These are phyloP conservation scores for Syncephalastrum racemosum DNA, from an alignment of 371 early-diverging fungal genomes.

Conservation along the genomic window DNA sequence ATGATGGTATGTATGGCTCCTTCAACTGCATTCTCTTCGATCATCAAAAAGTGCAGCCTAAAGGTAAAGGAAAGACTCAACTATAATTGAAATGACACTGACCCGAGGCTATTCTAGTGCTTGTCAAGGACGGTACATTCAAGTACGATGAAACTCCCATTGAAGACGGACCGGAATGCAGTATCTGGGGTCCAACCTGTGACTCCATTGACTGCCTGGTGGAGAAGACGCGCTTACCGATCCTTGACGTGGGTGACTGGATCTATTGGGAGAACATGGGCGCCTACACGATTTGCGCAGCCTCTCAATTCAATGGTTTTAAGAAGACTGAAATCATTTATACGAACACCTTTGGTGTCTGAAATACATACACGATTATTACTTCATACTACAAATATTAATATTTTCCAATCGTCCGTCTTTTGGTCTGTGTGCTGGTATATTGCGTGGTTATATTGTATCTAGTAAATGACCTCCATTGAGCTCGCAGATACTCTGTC, in stretches of 20 bases:
- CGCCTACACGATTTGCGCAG: constrained; percentile 92
- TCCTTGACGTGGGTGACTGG: constrained; percentile 95
- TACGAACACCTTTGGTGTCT: constrained; percentile 67
- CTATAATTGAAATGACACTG: too few species aligned
- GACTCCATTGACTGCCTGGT: constrained; percentile 97
- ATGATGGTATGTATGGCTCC: constrained; percentile 97
- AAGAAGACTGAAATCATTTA: constrained; percentile 80
- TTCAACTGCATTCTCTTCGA: constrained; percentile 98
- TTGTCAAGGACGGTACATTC: constrained; percentile 17
- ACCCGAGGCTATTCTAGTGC: constrained; percentile 10
- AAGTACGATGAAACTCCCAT: constrained; percentile 8
- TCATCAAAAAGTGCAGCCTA: constrained; percentile 80
- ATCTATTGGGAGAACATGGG: constrained; percentile 95
- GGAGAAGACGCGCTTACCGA: constrained; percentile 71
- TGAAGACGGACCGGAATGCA: constrained; percentile 50
- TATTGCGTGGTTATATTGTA: too few species aligned
- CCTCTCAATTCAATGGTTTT: constrained; percentile 92
- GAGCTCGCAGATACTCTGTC: too few species aligned
- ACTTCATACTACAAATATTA: too few species aligned
- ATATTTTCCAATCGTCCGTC: too few species aligned
- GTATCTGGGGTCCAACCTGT: constrained; percentile 97
- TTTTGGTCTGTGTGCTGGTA: too few species aligned
- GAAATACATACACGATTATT: not conserved
- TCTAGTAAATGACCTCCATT: too few species aligned
- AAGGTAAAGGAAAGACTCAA: constrained; percentile 41